A percentile compares a stretch with the other conserved stretches of the same genome.
Conservation (phyloP, 306 rosid genomes). For the Inga oerstediana region DNA sequence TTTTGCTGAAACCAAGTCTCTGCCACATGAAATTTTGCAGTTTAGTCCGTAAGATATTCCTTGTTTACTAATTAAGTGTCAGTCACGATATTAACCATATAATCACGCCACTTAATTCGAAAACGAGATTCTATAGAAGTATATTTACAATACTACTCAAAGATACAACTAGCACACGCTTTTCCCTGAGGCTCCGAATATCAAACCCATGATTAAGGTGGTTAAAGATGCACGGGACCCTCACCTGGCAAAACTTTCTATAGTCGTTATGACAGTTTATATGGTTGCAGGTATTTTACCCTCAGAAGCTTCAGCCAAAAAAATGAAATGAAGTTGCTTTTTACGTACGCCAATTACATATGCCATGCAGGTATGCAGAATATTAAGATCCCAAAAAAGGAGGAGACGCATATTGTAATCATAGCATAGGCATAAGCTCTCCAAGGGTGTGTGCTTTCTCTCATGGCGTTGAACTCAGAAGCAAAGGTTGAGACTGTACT, state of each 20-base stretch:
- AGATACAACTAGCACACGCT: neutral
- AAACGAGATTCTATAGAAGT: neutral
- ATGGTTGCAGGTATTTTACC: neutral
- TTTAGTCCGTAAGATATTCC: neutral
- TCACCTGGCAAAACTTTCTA: neutral
- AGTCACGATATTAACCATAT: neutral
- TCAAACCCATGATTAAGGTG: neutral
- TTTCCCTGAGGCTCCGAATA: neutral
- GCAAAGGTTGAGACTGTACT: slow-evolving; percentile 89
- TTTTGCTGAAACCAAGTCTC: too few species aligned
- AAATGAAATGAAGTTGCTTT: neutral
- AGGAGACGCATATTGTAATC: slow-evolving; percentile 60
- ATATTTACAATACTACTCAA: neutral
- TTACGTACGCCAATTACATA: neutral
- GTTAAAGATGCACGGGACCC: neutral
- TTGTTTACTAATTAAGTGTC: neutral
- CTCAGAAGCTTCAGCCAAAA: neutral
- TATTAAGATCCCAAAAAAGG: slow-evolving; percentile 61
- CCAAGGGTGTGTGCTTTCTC: slow-evolving; percentile 69
- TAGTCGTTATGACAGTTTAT: too few species aligned
- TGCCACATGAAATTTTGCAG: neutral
- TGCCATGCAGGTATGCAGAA: slow-evolving; percentile 76
- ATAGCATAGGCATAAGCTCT: slow-evolving; percentile 71
- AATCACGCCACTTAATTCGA: neutral
- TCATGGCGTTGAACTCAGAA: slow-evolving; percentile 84